Evolutionary conservation across 192 early-diverging fungal genomes (phyloP), one percentile per base, ranked within the genome.

Genomic region (Podila horticola): DNA sequence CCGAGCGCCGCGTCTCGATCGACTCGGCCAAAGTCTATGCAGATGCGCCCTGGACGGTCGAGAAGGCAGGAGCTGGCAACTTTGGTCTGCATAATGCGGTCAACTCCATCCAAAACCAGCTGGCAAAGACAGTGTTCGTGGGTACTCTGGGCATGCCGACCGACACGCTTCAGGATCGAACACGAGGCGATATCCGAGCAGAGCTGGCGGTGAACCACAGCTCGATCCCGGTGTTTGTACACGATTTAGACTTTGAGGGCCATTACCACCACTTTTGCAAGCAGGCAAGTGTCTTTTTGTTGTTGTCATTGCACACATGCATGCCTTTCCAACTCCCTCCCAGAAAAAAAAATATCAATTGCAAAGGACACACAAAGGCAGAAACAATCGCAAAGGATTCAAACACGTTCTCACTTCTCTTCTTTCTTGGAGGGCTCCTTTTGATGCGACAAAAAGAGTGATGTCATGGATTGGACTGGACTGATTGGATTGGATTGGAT

Each of bases 231-330:
- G 95, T 98, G 29, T 94, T 94, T 85, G 84, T 94, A 28, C 85
- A 90, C 28, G 93, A 97, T 66, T 79, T 87, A 15, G 92, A 96
- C 71, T 88, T 95, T 81, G 95, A 97, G 57, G 95, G 95, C 29
- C 96, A 97, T 83, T 98, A 98, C 76, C 91, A 94, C 67, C 90
- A 92, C 74, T 97, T 96, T 68, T 96, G 97, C 87, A 98, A 98
- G 81, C 97, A 98, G 89, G 93, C 94, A 89, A 62, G 59, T 55
- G 6, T 34, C 6, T 34, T 45, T 17, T 17, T 45, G 0, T 45
- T 45, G 11, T 1, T 13, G 9, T 41, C 13, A 3, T 12, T 41
- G 15, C 15, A 45, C 41, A 45, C 41, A 45, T 12, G 41, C 41
- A 45, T 13, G 41, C 41, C 38, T 2, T 41, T 12, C 38, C 38